Conservation (phyloP, 2,329 filamentous ascomycete species). For the Ophiocordyceps australis region DNA sequence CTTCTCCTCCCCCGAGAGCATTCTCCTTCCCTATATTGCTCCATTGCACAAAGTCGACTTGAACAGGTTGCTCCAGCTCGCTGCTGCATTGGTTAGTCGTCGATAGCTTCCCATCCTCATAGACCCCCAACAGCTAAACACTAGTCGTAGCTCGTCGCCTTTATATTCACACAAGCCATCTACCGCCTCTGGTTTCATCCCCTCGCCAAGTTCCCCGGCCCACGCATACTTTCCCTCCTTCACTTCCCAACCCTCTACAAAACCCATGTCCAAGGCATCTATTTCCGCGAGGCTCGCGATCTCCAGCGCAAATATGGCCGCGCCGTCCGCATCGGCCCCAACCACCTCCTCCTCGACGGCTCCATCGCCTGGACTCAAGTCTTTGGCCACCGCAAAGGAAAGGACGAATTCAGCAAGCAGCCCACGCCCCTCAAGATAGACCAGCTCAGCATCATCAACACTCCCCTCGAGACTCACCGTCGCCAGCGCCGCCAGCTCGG, state of each 20-base stretch:
- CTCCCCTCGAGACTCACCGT: slow-evolving; percentile 5
- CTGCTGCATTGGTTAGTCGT: too few relatives aligned
- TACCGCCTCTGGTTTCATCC: slow-evolving; percentile 12
- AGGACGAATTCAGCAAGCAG: slow-evolving; percentile 5
- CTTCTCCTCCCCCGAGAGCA: too few relatives aligned
- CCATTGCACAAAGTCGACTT: too few relatives aligned
- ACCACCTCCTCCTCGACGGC: slow-evolving; percentile 16
- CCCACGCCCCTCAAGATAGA: slow-evolving; percentile 1
- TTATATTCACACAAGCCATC: slow-evolving; percentile 2
- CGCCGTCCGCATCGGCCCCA: slow-evolving; percentile 21
- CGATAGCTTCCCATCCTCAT: too few relatives aligned
- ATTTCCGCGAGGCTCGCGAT: slow-evolving; percentile 5
- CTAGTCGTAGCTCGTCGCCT: slow-evolving; percentile 3
- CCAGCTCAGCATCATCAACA: slow-evolving; percentile 4
- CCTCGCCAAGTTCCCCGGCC: slow-evolving; percentile 11
- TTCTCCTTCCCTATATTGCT: too few relatives aligned
- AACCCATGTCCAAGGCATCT: slow-evolving; percentile 5
- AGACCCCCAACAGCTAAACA: too few relatives aligned
- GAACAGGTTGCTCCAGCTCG: too few relatives aligned
- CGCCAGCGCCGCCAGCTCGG: slow-evolving; percentile 8
- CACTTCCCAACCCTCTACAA: slow-evolving; percentile 5
- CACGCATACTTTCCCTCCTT: slow-evolving; percentile 6
- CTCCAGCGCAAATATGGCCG: slow-evolving; percentile 11
- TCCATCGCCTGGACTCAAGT: slow-evolving; percentile 15
- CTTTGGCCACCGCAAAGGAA: slow-evolving; percentile 7